These are phyloP conservation scores for Orbilia quercus DNA, from an alignment of 2,329 filamentous ascomycete species.

Conservation along the genomic window DNA sequence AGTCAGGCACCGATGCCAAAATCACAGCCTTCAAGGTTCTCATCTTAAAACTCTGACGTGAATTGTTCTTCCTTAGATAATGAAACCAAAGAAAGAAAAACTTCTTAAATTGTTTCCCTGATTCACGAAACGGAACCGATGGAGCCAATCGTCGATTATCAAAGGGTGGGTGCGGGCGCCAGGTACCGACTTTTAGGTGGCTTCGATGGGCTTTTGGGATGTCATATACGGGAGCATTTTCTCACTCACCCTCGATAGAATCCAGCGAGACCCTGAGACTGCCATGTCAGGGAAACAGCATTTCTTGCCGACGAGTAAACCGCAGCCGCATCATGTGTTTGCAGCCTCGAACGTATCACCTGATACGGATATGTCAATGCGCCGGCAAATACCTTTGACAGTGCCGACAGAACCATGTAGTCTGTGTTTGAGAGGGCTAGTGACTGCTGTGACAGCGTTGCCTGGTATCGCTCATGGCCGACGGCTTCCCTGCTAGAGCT, in stretches of 20 bases:
- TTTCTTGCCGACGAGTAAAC: conserved; percentile 78
- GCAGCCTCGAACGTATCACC: conserved; percentile 85
- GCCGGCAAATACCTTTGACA: conserved; percentile 88
- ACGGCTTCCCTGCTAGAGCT: conserved; percentile 24
- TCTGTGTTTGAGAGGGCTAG: conserved; percentile 65
- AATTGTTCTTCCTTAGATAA: conserved; percentile 32
- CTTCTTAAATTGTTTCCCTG: not conserved
- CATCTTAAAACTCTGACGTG: conserved; percentile 21
- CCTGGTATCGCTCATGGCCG: conserved; percentile 64
- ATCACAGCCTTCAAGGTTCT: conserved; percentile 33
- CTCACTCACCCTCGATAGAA: conserved; percentile 81
- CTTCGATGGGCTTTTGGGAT: conserved; percentile 11
- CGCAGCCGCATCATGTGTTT: conserved; percentile 84
- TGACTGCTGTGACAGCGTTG: conserved; percentile 38
- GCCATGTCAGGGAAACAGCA: conserved; percentile 79
- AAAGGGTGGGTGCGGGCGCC: conserved; percentile 26
- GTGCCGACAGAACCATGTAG: conserved; percentile 81
- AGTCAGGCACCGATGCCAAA: conserved; percentile 48
- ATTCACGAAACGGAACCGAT: conserved; percentile 15
- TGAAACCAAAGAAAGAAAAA: conserved; percentile 5
- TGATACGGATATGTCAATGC: conserved; percentile 94
- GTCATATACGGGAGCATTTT: too few species aligned
- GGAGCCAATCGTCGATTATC: conserved; percentile 11
- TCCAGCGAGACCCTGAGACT: conserved; percentile 79
- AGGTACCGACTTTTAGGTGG: conserved; percentile 27